These are phyloP conservation scores for Fraxinus dipetala DNA, from an alignment of 305 asterid genomes.

Conservation along the genomic window DNA sequence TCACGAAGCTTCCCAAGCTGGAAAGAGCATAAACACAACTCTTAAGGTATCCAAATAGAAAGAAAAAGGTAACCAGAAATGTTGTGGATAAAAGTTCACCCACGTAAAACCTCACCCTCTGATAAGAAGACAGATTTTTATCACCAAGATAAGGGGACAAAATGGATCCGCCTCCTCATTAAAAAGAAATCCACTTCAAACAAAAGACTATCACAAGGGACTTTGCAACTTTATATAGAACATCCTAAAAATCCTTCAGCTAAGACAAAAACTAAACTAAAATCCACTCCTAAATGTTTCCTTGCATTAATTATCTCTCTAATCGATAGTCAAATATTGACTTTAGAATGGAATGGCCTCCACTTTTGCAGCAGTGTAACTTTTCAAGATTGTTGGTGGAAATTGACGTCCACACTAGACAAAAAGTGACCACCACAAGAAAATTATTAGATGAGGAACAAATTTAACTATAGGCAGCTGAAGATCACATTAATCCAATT, in stretches of 20 bases:
- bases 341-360: background rate
- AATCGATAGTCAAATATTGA: background rate
- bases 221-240: background rate
- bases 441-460: background rate
- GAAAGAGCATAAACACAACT: constrained; percentile 18
- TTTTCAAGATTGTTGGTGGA: background rate
- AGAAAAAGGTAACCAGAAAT: background rate
- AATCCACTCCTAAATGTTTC: background rate
- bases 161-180: background rate
- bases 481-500: background rate
- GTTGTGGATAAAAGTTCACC: background rate
- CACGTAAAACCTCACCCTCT: background rate
- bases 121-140: background rate
- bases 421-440: background rate
- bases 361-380: background rate
- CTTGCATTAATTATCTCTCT: background rate
- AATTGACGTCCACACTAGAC: background rate
- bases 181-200: background rate
- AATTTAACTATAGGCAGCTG: background rate
- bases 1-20: constrained; percentile 88
- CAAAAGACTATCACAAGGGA: background rate
- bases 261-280: background rate
- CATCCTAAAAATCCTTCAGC: background rate
- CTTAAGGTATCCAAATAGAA: constrained; percentile 8
- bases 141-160: background rate